Evolutionary conservation across 1,139 yeast genomes (phyloP).

Genomic region (Suhomyces ambrosiae): DNA sequence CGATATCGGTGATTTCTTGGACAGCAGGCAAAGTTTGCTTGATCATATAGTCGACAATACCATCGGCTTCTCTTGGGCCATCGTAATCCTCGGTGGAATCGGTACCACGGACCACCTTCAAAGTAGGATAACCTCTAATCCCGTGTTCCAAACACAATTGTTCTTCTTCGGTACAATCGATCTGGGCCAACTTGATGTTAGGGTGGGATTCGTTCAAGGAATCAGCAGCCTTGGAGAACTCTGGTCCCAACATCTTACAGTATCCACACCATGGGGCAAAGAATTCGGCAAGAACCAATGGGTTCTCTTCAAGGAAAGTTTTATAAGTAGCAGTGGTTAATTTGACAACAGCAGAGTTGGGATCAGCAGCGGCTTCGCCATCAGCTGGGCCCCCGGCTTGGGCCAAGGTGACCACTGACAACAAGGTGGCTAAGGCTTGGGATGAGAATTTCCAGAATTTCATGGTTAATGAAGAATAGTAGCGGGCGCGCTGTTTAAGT

Average conservation of each 20-base stretch:
- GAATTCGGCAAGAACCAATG: conserved; percentile 89
- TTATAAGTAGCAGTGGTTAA: conserved; percentile 64
- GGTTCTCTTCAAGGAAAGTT: conserved; percentile 66
- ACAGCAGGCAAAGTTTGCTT: conserved; percentile 86
- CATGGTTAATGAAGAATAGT: conserved; percentile 24
- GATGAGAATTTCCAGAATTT: conserved; percentile 46
- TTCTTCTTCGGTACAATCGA: conserved; percentile 89
- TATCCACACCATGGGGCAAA: conserved; percentile 99
- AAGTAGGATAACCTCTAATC: conserved; percentile 89
- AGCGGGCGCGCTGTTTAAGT: conserved; percentile 2
- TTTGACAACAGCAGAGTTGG: conserved; percentile 86
- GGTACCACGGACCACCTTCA: conserved; percentile 70
- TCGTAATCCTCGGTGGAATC: conserved; percentile 45
- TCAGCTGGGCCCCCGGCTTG: conserved; percentile 45
- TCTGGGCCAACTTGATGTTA: conserved; percentile 78
- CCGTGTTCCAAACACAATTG: conserved; percentile 75
- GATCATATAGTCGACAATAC: conserved; percentile 77
- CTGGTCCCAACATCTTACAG: conserved; percentile 93
- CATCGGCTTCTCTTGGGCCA: conserved; percentile 82
- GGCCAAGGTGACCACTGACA: conserved; percentile 38
- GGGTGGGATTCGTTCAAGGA: conserved; percentile 57
- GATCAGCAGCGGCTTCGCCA: conserved; percentile 72
- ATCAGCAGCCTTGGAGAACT: conserved; percentile 85
- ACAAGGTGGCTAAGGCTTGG: conserved; percentile 39
- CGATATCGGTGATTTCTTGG: conserved; percentile 48